Evolutionary conservation across 305 asterid species (phyloP), one percentile per base, ranked within the genome.

Genomic region (Andrographis paniculata): DNA sequence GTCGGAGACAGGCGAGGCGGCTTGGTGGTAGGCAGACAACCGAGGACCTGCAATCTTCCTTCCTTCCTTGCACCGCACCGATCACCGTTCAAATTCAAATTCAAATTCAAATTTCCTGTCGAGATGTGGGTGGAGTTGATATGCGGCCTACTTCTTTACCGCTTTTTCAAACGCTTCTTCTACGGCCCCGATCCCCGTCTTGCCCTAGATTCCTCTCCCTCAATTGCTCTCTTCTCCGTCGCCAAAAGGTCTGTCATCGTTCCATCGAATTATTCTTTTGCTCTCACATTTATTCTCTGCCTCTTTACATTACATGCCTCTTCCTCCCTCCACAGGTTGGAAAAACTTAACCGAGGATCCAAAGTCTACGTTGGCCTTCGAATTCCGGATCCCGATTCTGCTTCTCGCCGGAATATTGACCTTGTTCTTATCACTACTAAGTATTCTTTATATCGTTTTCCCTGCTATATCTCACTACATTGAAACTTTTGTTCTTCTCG

Each of bases 381-480:
- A 33, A 33, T 33, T 33, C 1, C 38, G 0, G 38, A 33, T 11
- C 38, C 38, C 2, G 38, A 33, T 33, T 33, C 38, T 33, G 38
- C 38, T 33, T 33, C 38, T 33, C 38, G 38, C 38, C 38, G 38
- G 38, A 33, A 33, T 33, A 33, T 33, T 33, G 38, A 33, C 38
- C 38, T 33, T 13, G 38, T 33, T 33, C 38, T 33, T 13, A n/a
- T 33, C 38, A 9, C 12, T 13, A 33, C 4, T 13, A 11, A 33
- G 38, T 33, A 33, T 7, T 33, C 38, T 33, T 33, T 11, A 24
- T 8, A 24, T 8, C 8, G 20, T 35, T 40, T 48, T 22, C 31
- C 38, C 35, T 12, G 30, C 20, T 20, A 42, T 20, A n/a, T n/a
- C n/a, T n/a, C n/a, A n/a, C 37, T 20, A 50, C 18, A 23, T 15